phyloP scores from a whole-genome alignment of 768 basidiomycete genomes.

The Rhodotorula taiwanensis region DNA sequence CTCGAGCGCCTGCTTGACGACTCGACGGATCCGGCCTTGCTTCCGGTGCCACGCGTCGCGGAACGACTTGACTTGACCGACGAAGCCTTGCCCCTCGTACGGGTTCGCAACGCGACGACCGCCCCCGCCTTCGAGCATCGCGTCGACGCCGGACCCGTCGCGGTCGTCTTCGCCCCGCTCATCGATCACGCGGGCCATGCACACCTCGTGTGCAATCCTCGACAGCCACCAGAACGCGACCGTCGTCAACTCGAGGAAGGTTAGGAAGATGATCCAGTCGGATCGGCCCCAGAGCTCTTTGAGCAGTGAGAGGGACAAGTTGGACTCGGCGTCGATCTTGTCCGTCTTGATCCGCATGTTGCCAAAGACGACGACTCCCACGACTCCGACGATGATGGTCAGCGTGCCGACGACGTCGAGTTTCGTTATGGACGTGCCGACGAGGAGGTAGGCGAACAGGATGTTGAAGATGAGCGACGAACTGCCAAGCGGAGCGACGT shows the following conservation, averaged over 20 bases:
- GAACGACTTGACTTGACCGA: constrained; percentile 2
- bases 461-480: constrained; percentile 95
- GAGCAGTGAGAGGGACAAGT: constrained; percentile 63
- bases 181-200: constrained; percentile 47
- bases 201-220: constrained; percentile 42
- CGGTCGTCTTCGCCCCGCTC: constrained; percentile 29
- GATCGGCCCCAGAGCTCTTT: constrained; percentile 75
- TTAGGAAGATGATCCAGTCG: constrained; percentile 88
- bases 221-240: constrained; percentile 43
- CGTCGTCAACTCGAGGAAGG: constrained; percentile 66
- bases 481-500: constrained; percentile 90
- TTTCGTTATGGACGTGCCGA: constrained; percentile 74
- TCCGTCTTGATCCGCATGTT: constrained; percentile 49
- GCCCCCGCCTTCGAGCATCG: constrained; percentile 21
- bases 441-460: constrained; percentile 64
- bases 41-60: constrained; percentile 5
- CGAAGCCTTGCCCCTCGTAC: constrained; percentile 54
- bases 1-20: constrained; percentile 10
- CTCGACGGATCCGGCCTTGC: constrained; percentile 9
- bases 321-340: constrained; percentile 61
- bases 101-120: constrained; percentile 21
- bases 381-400: constrained; percentile 71
- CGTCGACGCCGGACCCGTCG: constrained; percentile 11
- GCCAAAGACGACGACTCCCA: constrained; percentile 52
- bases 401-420: constrained; percentile 84